phyloP scores from a whole-genome alignment of 371 early-diverging fungal genomes.

The Gilbertella persicaria region DNA sequence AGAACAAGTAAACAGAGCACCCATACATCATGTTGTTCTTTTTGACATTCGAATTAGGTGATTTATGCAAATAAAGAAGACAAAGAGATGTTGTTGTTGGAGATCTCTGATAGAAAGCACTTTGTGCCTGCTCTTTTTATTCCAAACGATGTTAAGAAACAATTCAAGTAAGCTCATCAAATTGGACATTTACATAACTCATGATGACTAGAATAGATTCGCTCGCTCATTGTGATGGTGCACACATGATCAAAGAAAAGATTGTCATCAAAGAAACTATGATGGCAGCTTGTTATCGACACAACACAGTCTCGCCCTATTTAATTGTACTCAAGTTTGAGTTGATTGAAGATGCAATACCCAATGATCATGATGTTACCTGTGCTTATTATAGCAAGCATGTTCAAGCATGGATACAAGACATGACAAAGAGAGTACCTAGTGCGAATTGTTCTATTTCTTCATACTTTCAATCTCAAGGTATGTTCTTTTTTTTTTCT shows the following conservation, averaged over 20 bases:
- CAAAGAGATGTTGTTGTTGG: not conserved
- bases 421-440: not conserved
- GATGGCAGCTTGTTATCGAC: not conserved
- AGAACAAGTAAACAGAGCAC: not conserved
- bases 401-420: not conserved
- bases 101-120: not conserved
- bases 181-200: too few species aligned
- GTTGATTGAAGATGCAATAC: not conserved
- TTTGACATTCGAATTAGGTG: not conserved
- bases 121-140: not conserved
- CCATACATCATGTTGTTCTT: not conserved
- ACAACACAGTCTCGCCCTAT: not conserved
- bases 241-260: not conserved
- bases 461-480: not conserved
- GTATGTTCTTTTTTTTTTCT: not conserved
- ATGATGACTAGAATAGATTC: not conserved
- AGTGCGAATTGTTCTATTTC: not conserved
- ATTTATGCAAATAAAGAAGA: not conserved
- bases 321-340: not conserved
- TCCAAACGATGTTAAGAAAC: not conserved
- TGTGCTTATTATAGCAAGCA: not conserved
- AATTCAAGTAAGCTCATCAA: not conserved
- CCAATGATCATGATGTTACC: not conserved
- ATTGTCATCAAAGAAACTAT: not conserved
- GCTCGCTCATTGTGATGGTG: not conserved